Evolutionary conservation across 441 rosid species (phyloP).

Genomic region (Pelargonium hybrid): DNA sequence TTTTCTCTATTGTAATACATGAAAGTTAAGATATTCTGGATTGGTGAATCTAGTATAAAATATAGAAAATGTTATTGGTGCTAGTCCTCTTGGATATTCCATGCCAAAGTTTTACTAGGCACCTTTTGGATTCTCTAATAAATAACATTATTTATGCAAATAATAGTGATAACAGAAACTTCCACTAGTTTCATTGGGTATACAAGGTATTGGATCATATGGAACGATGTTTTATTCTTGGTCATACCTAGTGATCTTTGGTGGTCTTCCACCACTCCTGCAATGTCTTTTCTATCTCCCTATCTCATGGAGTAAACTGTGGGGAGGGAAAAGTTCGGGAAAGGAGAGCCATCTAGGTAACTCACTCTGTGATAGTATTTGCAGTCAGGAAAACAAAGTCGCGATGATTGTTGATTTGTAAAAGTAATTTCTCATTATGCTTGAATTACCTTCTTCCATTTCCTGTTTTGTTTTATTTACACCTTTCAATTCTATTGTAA

Average conservation of each 20-base stretch:
- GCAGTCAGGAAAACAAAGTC: neutral
- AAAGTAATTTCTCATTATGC: neutral
- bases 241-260: neutral
- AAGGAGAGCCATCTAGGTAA: neutral
- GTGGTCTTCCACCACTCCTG: neutral
- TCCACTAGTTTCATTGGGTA: neutral
- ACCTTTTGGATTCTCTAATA: neutral
- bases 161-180: neutral
- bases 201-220: neutral
- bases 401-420: neutral
- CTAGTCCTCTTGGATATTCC: neutral
- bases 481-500: neutral
- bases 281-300: neutral
- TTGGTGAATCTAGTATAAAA: neutral
- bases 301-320: neutral
- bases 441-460: slow-evolving; percentile 2
- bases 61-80: neutral
- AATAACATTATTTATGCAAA: neutral
- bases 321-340: neutral
- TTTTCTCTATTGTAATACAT: neutral
- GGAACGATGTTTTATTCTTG: neutral
- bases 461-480: neutral
- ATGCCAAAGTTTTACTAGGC: neutral
- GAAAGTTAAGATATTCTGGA: neutral
- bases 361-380: neutral